Base-by-base conservation (phyloP, 129 eudicot species). In the Logfia minima region DNA sequence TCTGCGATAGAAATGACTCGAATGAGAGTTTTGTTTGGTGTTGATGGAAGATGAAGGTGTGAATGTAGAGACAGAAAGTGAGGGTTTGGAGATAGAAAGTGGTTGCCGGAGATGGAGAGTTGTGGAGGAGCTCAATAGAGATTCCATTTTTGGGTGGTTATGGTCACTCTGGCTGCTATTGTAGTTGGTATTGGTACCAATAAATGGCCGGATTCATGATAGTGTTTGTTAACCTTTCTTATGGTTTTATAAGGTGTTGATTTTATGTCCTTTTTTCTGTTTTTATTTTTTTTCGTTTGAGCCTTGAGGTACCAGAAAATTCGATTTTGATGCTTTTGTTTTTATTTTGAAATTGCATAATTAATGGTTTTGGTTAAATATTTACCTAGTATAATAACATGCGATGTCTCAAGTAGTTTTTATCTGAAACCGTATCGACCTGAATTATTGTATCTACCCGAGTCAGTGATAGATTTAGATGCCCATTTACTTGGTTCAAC, bases 61-160 rank as follows among this genome's bases (percentile, higher is more conserved):
- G 80, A 83, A 72, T 73, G 81, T 75, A 6, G 86, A 69, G 53
- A 63, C 14, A 41, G 85, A 67, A 23, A 77, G 58, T 31, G 83
- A 29, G 53, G 81, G 62, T 74, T 77, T 83, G 72, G 75, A 83
- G 48, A 9, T 14, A 41, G 14, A 9, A 29, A 72, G 83, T 21
- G 72, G 81, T n/a, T 72, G 83, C 48, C 76, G 80, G 80, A 78
- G 85, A 19, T 62, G 90, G 43, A 80, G 82, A 72, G 85, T 69
- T 53, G 97, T 45, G 83, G 97, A 73, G 88, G 96, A 84, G 87
- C 88, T 84, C 79, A 89, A 81, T 60, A 89, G 85, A 79, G 97
- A 81, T 81, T 86, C 91, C 96, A 89, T 89, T 48, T 62, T 68
- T 29, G 37, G 51, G 6, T 6, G 59, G 37, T 34, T 5, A 34